Evolutionary conservation across 225 moss, liverwort and hornwort genomes (phyloP).

Genomic region (Antitrichia curtipendula): DNA sequence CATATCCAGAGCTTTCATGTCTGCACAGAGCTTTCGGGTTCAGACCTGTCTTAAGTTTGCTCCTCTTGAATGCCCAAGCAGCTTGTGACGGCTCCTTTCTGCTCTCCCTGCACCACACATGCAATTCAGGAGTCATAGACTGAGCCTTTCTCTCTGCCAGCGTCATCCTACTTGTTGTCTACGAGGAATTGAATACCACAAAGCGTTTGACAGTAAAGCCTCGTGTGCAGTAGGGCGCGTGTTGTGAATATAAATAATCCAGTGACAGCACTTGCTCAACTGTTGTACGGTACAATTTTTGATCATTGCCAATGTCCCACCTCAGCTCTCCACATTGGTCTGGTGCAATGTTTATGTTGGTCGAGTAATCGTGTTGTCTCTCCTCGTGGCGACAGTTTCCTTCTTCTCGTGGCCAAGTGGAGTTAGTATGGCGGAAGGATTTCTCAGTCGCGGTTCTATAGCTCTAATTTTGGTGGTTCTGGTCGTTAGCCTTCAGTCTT

Average conservation of each 20-base stretch:
- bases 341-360: neutral
- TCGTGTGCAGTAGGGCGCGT: neutral
- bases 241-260: neutral
- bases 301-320: neutral
- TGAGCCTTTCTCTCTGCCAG: neutral
- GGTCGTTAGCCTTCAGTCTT: neutral
- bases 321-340: neutral
- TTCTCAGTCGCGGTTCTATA: neutral
- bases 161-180: neutral
- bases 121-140: neutral
- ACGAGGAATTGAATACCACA: neutral
- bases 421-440: neutral
- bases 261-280: neutral
- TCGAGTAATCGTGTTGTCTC: neutral
- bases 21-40: slow-evolving; percentile 7
- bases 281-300: neutral
- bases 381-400: neutral
- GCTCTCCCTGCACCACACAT: neutral
- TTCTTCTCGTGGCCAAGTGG: neutral
- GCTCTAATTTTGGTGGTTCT: neutral
- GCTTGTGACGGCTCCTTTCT: slow-evolving; percentile 27
- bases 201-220: neutral
- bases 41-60: neutral
- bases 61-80: slow-evolving; percentile 12
- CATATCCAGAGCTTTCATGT: slow-evolving; percentile 18